Base-by-base conservation (phyloP, 257 asterid genomes). In the Rehmannia glutinosa region DNA sequence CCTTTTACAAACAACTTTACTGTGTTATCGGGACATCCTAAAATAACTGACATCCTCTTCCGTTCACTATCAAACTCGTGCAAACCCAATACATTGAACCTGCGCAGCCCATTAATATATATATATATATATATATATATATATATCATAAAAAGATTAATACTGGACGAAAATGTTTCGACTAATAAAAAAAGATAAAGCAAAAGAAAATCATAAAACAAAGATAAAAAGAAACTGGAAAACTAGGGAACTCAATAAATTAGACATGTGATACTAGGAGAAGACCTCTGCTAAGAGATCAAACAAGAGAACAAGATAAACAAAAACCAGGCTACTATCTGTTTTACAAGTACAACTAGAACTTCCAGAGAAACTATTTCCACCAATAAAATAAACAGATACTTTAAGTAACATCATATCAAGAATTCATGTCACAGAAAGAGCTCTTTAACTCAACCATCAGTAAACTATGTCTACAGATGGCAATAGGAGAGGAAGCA, bases 41-140 rank as follows among this genome's bases (percentile, higher is more conserved):
- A 62, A 42, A 94, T 85, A 57, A 94, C 99, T 19, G 99, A 94
- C 99, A 94, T 94, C 80, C 98, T 84, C 85, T 94, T 94, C 42
- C 99, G 81, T 12, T 94, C 97, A 75, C 98, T 94, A 53, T 94
- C 99, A 69, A 94, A 94, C 83, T 91, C 98, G 24, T 94, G 99
- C 89, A 94, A 74, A n/a, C 99, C 99, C 86, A 94, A 76, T 57
- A 94, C 99, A 54, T 83, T 82, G 84, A 87, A 94, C 86, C 99
- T 94, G 95, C 78, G 50, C 65, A 62, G 62, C 59, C 78, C 68
- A 75, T 69, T 70, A 77, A 66, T 19, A 43, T 61, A n/a, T n/a
- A n/a, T n/a, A n/a, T n/a, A n/a, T n/a, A n/a, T n/a, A n/a, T n/a
- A 66, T 19, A 43, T 61, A n/a, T n/a, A n/a, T n/a, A n/a, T n/a